Conservation (phyloP, 2,329 filamentous ascomycete species). For the Penicillium sp. region DNA sequence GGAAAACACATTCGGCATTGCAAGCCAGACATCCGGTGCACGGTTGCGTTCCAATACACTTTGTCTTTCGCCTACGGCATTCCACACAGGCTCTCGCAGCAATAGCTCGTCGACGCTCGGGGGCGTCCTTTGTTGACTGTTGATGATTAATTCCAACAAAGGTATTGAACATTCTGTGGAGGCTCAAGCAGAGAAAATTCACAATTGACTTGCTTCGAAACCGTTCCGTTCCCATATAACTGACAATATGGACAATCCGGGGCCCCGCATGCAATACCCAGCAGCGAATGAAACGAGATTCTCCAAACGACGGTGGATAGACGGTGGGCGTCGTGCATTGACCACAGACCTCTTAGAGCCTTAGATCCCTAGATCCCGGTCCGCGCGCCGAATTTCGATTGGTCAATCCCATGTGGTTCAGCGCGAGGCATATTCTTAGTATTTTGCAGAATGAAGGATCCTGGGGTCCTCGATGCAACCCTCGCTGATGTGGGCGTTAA, state of each 20-base stretch:
- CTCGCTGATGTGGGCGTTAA: not conserved
- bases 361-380: too few species aligned
- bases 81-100: slow-evolving; percentile 13
- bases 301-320: not conserved
- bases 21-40: slow-evolving; percentile 12
- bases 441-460: not conserved
- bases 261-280: slow-evolving; percentile 8
- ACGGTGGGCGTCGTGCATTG: slow-evolving; percentile 1
- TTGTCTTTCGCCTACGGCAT: slow-evolving; percentile 13
- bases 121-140: slow-evolving; percentile 1
- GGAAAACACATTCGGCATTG: slow-evolving; percentile 14
- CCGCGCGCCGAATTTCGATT: not conserved
- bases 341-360: slow-evolving; percentile 1
- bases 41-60: slow-evolving; percentile 11
- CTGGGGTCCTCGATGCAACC: not conserved
- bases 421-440: not conserved
- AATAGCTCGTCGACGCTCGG: slow-evolving; percentile 11
- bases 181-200: not conserved
- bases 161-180: slow-evolving; percentile 9
- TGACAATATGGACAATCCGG: slow-evolving; percentile 10
- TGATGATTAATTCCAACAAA: slow-evolving; percentile 6
- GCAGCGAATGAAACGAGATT: not conserved
- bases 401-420: not conserved
- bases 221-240: not conserved
- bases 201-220: not conserved